Evolutionary conservation across 129 eudicot species (phyloP), one percentile per base, ranked within the genome.

Genomic region (Helichrysum umbraculigerum): DNA sequence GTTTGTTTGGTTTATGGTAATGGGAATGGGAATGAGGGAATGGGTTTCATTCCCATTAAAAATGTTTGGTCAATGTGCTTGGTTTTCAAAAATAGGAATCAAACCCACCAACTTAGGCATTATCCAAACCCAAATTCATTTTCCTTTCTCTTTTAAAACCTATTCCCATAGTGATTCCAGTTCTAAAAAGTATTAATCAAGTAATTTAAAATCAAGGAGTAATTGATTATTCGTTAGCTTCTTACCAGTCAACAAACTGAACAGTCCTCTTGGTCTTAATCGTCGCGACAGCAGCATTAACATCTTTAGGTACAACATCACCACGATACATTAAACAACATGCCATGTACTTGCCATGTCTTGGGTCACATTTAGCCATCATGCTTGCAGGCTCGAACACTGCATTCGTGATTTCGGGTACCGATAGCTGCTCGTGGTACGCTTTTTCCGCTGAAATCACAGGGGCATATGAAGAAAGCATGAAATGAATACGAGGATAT

Each of bases 341-440:
- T 0, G 98, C 97, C 98, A 93, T 91, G 70, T 93, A 93, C 63
- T 93, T 93, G 1, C 98, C 98, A 37, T 93, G 97, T 74, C 98
- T 85, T 2, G 98, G 98, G 69, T 93, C 98, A 78, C 98, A 93
- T 82, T 93, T 88, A 8, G 97, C 97, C 98, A 93, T 91, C 98
- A 93, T 91, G 78, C 96, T 93, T 17, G 98, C 83, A 34, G 98
- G 98, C 81, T 91, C 97, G 59, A 93, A 91, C 22, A 93, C 98
- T 2, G 98, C 87, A 75, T 93, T 93, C 21, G 97, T 93, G 35
- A 93, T 93, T 82, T 93, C 98, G 75, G 97, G 98, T 1, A 93
- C 85, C 2, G 98, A 93, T 42, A 93, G 81, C 73, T 91, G 98
- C 81, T 93, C 98, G 34, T 93, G 98, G 84, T 91, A 92, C 19